phyloP scores from a whole-genome alignment of 2,329 filamentous ascomycete genomes.

The Botrytis elliptica region DNA sequence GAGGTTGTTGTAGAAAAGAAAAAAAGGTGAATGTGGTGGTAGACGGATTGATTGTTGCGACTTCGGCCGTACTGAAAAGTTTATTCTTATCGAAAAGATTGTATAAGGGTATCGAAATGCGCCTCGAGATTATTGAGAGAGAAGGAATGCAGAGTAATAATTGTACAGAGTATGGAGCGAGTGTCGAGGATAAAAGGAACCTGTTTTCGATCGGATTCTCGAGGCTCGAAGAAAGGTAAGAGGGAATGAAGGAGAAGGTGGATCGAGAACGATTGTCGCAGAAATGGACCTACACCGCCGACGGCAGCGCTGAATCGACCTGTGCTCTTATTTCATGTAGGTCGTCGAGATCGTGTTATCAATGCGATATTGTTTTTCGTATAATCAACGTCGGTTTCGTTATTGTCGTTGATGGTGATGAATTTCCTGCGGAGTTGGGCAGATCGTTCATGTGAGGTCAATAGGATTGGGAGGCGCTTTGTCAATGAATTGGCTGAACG shows the following conservation, averaged over 20 bases:
- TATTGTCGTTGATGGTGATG: slow-evolving; percentile 30
- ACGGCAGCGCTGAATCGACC: slow-evolving; percentile 26
- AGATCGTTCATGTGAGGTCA: slow-evolving; percentile 15
- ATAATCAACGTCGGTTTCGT: slow-evolving; percentile 22
- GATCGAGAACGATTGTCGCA: slow-evolving; percentile 26
- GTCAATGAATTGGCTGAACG: slow-evolving; percentile 6
- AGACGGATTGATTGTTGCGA: not conserved
- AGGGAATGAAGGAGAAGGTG: slow-evolving; percentile 24
- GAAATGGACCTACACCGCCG: slow-evolving; percentile 27
- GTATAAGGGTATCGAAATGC: slow-evolving; percentile 19
- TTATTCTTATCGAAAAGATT: slow-evolving; percentile 10
- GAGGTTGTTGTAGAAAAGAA: slow-evolving; percentile 1
- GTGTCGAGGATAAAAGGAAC: slow-evolving; percentile 20
- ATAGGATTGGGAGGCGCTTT: slow-evolving; percentile 14
- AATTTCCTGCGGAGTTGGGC: slow-evolving; percentile 7
- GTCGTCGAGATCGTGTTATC: slow-evolving; percentile 7
- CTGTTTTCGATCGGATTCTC: slow-evolving; percentile 15
- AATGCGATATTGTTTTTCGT: slow-evolving; percentile 22
- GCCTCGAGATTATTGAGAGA: slow-evolving; percentile 11
- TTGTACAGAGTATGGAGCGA: not conserved
- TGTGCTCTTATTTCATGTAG: slow-evolving; percentile 29
- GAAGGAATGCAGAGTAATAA: not conserved
- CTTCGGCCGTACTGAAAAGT: not conserved
- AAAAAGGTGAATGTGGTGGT: not conserved
- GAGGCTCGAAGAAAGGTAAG: slow-evolving; percentile 12